Evolutionary conservation across 805 yeast genomes (phyloP), one percentile per base, ranked within the genome.

Genomic region (Saturnispora diversa): DNA sequence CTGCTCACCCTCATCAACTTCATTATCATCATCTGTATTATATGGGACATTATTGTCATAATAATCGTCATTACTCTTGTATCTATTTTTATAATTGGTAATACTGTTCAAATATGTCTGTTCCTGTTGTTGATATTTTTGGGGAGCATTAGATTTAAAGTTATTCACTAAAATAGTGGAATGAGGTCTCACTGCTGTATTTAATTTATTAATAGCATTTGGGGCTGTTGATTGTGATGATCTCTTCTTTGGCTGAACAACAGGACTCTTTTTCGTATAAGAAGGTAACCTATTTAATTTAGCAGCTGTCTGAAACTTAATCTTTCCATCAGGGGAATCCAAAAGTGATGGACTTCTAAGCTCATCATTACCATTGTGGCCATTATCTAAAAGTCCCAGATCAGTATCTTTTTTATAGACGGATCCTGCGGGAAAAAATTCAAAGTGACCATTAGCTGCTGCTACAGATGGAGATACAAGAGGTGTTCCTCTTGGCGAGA

Each of bases 41-140:
- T 28, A 21, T 2, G 43, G 37, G 4, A 41, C 30, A 31, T 72
- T 70, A 3, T 70, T 72, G 37, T 74, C 72, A 50, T 73, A 73
- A 50, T 73, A 72, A 49, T 74, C 79, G 46, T 74, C 77, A 17
- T 62, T 69, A 39, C 52, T 54, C 21, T 51, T 50, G 38, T 55
- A 58, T 34, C 52, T 50, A 41, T 63, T 57, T 44, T 48, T 55
- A 37, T 52, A 56, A 32, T 56, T 56, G 15, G 53, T 56, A 44
- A 74, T 70, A 35, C 71, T 69, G 20, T 62, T 63, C 42, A 74
- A 58, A 47, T 74, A 74, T 31, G 70, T 65, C 49, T 64, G 65
- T 50, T 74, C 80, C 49, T 74, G 79, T 27, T 72, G 74, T 37
- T 69, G 61, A 52, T 72, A 74, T 47, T 65, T 68, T 40, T 62